Evolutionary conservation across 2,329 filamentous ascomycete genomes (phyloP).

Genomic region (Incumbomyces delicatus): DNA sequence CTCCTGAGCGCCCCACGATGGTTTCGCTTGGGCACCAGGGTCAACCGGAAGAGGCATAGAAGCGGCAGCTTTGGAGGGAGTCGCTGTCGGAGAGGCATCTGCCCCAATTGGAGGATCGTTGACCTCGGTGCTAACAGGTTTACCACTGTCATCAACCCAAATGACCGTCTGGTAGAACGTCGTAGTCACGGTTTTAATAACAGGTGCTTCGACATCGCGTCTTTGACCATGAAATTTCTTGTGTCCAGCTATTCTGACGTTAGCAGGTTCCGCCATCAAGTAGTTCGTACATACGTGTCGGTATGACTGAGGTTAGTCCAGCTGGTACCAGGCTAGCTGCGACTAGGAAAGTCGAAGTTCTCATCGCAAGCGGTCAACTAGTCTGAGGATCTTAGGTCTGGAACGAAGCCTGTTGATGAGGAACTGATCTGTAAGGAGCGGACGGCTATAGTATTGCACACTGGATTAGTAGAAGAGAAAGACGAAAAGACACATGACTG

Average conservation of each 20-base stretch:
- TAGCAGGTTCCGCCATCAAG: background rate
- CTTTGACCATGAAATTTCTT: background rate
- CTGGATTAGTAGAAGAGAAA: conserved; percentile 1
- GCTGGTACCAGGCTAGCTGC: background rate
- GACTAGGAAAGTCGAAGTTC: background rate
- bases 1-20: background rate
- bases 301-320: background rate
- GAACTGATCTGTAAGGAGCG: background rate
- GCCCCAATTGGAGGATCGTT: conserved; percentile 19
- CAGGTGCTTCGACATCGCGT: conserved; percentile 24
- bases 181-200: conserved; percentile 30
- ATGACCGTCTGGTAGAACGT: conserved; percentile 41
- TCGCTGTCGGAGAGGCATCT: conserved; percentile 11
- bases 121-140: conserved; percentile 35
- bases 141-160: conserved; percentile 50
- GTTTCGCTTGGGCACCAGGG: background rate
- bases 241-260: background rate
- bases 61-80: conserved; percentile 12
- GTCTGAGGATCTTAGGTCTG: background rate
- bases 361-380: background rate
- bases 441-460: conserved; percentile 2
- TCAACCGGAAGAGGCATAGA: conserved; percentile 13
- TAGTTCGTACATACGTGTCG: background rate
- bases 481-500: background rate
- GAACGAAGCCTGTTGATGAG: background rate